A percentile compares a stretch with the other conserved stretches of the same genome.
Evolutionary conservation across 352 stramenopile genomes (phyloP).

Genomic region (Pythium dissotocum): DNA sequence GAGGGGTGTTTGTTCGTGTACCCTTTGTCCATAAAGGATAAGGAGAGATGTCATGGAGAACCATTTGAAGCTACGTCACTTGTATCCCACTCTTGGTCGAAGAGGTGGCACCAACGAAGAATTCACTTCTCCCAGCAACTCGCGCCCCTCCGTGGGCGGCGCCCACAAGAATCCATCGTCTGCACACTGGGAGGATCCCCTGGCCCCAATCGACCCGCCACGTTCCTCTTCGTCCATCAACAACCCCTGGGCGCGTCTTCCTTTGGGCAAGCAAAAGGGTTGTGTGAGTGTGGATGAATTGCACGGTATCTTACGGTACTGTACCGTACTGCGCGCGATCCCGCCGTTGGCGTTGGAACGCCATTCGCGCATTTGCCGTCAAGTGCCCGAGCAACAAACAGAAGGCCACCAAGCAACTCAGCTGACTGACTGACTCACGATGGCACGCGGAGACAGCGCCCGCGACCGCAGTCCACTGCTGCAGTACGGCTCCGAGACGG

Average conservation of each 20-base stretch:
- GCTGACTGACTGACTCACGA: not conserved
- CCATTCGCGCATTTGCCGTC: constrained; percentile 26
- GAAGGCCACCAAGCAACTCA: not conserved
- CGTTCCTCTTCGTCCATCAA: constrained; percentile 4
- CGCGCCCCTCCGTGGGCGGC: not conserved
- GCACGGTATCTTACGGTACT: constrained; percentile 5
- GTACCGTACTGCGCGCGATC: not conserved
- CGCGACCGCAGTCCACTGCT: constrained; percentile 63
- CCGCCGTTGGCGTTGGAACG: not conserved
- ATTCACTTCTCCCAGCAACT: constrained; percentile 22
- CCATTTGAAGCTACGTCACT: not conserved
- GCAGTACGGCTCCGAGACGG: constrained; percentile 53
- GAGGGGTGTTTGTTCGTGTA: not conserved
- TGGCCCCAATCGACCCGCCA: constrained; percentile 1
- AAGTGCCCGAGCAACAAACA: constrained; percentile 1
- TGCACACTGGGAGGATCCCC: constrained; percentile 2
- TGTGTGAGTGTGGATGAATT: constrained; percentile 5
- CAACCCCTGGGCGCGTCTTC: not conserved
- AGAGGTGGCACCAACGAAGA: constrained; percentile 11
- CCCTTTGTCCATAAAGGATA: not conserved
- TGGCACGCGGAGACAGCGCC: constrained; percentile 16
- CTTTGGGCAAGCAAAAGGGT: not conserved
- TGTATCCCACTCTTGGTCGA: constrained; percentile 14
- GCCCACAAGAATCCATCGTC: not conserved
- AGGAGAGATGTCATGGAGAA: constrained; percentile 11